Evolutionary conservation across 129 eudicot species (phyloP), one percentile per base, ranked within the genome.

Genomic region (Glebionis coronaria): DNA sequence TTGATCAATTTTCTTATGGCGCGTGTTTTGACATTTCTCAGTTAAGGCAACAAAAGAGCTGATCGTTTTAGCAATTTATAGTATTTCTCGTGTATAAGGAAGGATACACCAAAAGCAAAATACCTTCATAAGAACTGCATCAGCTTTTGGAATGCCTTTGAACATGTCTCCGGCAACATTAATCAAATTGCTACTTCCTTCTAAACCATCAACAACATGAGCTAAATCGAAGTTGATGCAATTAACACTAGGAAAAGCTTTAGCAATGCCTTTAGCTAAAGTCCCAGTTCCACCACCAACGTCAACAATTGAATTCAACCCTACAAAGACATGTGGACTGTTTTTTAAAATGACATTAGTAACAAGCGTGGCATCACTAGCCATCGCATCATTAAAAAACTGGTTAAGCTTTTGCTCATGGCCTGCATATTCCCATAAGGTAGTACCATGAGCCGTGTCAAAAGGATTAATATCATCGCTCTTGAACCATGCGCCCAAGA

Each of bases 291-390:
- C 40, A 35, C 40, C 40, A 35, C 40, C 86, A 12, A 78, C 82
- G 49, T 81, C 85, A 14, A 81, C 85, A 23, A 81, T 14, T 20
- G 79, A 72, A 3, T 13, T 20, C 52, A 81, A 31, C 44, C 82
- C 83, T 38, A 73, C 71, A 12, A 67, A 72, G 9, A 53, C 55
- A 42, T 28, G 50, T 19, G 14, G 8, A 47, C 52, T 54, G 16
- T 78, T 61, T 65, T 38, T 27, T 12, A 70, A 19, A 27, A 82
- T 10, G 45, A 73, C 11, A 1, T 27, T 52, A 1, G 66, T 5
- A 4, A 82, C 66, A 40, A 82, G 63, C 16, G 44, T 12, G 0
- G 78, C 55, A 71, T 78, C 80, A 35, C 76, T 77, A 4, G 79
- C 80, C 87, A 82, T 82, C 6, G 56, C 79, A 5, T 67, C 75